A percentile compares a stretch with the other conserved stretches of the same genome.
Conservation (phyloP, 768 basidiomycete genomes). For the Dacryopinax primogenitus region DNA sequence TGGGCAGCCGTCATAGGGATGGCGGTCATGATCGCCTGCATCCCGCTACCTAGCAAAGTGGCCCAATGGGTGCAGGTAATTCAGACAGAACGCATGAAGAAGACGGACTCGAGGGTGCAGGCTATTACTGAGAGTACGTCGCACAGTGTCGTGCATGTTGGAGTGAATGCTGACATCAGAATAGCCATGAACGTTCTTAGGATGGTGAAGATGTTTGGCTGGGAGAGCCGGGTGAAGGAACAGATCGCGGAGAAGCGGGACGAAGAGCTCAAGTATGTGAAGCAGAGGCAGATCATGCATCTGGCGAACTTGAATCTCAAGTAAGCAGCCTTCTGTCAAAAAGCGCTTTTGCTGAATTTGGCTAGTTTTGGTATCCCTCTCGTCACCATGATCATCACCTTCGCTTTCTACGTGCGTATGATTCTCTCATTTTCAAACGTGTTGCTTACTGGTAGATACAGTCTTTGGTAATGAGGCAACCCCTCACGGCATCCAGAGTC, state of each 20-base stretch:
- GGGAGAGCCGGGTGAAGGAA: constrained; percentile 26
- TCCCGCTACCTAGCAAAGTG: constrained; percentile 48
- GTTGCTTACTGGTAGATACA: background rate
- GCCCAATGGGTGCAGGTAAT: constrained; percentile 37
- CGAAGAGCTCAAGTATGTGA: constrained; percentile 24
- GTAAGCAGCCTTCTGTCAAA: background rate
- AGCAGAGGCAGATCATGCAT: constrained; percentile 2
- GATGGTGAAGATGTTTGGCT: constrained; percentile 30
- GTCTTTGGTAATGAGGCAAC: constrained; percentile 30
- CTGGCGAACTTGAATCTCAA: background rate
- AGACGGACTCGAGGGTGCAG: background rate
- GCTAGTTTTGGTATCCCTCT: constrained; percentile 47
- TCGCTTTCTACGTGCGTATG: constrained; percentile 49
- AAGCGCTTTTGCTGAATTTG: constrained; percentile 14
- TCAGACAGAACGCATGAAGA: constrained; percentile 31
- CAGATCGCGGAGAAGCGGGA: constrained; percentile 24
- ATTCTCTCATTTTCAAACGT: constrained; percentile 17
- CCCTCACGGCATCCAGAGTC: constrained; percentile 32
- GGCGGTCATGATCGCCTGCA: constrained; percentile 37
- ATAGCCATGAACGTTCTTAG: constrained; percentile 1
- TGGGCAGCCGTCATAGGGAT: constrained; percentile 49
- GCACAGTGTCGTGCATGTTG: constrained; percentile 12
- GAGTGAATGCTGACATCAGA: constrained; percentile 7
- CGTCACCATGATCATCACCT: constrained; percentile 43
- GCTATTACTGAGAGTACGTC: background rate